Percentiles rank a stretch among this genome's conserved stretches.
Evolutionary conservation across 2,329 filamentous ascomycete species (phyloP).

Genomic region (Ophiostoma piceae): DNA sequence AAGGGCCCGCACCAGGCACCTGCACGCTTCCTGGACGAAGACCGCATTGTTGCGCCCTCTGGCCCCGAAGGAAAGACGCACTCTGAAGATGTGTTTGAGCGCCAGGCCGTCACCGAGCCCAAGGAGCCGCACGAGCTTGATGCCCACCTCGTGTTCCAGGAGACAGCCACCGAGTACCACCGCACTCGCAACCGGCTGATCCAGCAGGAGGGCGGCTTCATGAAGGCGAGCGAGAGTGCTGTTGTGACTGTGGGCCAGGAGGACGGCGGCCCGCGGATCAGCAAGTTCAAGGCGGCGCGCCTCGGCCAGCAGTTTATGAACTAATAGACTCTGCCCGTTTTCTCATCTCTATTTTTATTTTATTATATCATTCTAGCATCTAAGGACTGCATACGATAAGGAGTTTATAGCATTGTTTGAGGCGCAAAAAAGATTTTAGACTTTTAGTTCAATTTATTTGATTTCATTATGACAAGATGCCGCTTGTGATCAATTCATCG

Average conservation of each 20-base stretch:
- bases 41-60: constrained; percentile 32
- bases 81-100: constrained; percentile 55
- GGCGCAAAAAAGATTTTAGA: background rate
- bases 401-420: background rate
- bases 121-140: constrained; percentile 62
- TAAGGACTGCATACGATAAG: background rate
- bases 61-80: constrained; percentile 53
- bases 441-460: background rate
- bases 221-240: constrained; percentile 62
- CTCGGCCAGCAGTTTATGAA: constrained; percentile 34
- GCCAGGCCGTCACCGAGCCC: constrained; percentile 37
- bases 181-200: constrained; percentile 77
- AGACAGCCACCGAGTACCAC: constrained; percentile 79
- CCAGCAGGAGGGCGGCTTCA: constrained; percentile 74
- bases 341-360: background rate
- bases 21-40: constrained; percentile 37
- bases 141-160: constrained; percentile 64
- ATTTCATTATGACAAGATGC: background rate
- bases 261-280: constrained; percentile 59
- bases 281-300: constrained; percentile 68
- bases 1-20: constrained; percentile 45
- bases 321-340: background rate
- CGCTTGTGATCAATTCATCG: background rate
- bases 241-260: constrained; percentile 64
- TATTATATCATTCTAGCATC: background rate